Percentiles rank a stretch among this genome's conserved stretches.
These are phyloP conservation scores for Suaeda aralocaspica DNA, from an alignment of 148 eudicot species.

Conservation along the genomic window DNA sequence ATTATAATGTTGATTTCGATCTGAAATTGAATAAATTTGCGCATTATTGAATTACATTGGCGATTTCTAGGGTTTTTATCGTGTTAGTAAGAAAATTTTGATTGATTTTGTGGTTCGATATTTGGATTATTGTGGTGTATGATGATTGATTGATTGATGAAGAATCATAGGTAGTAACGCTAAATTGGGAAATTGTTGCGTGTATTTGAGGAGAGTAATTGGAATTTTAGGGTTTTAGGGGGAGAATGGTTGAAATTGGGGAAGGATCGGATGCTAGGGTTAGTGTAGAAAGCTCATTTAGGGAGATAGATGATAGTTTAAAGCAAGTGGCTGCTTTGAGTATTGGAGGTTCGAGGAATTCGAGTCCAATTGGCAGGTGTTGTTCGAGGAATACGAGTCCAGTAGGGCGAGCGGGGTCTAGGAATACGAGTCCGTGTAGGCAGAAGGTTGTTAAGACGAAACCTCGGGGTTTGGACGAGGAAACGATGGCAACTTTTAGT, in stretches of 20 bases:
- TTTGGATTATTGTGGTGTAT: not conserved
- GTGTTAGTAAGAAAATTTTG: not conserved
- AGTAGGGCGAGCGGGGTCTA: constrained; percentile 57
- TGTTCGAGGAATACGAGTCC: constrained; percentile 64
- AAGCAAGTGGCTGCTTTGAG: constrained; percentile 44
- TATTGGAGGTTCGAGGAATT: constrained; percentile 56
- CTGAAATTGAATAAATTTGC: not conserved
- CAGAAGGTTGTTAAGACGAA: constrained; percentile 80
- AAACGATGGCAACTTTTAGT: constrained; percentile 53
- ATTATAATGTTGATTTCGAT: not conserved
- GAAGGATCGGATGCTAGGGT: constrained; percentile 45
- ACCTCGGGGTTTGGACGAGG: constrained; percentile 93
- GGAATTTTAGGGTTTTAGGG: constrained; percentile 9
- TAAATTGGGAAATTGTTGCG: not conserved
- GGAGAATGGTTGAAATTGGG: constrained; percentile 46
- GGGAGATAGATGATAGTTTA: constrained; percentile 36
- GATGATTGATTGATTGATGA: not conserved
- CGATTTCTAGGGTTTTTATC: not conserved
- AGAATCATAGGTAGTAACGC: not conserved
- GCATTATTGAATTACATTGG: not conserved
- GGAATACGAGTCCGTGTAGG: constrained; percentile 82
- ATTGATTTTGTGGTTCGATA: not conserved
- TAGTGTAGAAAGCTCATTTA: constrained; percentile 24
- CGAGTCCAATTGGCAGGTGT: constrained; percentile 47
- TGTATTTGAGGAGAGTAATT: not conserved